Evolutionary conservation across 2,329 filamentous ascomycete genomes (phyloP).

Genomic region (Phoma sp.): DNA sequence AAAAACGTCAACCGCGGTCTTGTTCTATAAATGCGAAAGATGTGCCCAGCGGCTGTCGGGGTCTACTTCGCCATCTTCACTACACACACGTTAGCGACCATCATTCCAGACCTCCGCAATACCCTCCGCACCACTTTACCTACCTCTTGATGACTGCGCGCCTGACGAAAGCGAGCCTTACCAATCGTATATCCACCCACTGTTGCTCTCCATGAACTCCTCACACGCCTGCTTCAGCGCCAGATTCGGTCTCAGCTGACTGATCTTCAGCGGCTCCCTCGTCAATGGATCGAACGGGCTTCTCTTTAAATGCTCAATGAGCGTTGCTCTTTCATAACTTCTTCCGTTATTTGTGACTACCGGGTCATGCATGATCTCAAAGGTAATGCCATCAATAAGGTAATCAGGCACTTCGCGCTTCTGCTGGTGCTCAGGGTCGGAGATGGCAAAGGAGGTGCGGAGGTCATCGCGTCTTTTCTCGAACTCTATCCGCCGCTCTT

Average conservation of each 20-base stretch:
- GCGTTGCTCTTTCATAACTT: constrained; percentile 85
- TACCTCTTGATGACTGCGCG: constrained; percentile 16
- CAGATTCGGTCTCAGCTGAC: constrained; percentile 81
- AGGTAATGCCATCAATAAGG: constrained; percentile 77
- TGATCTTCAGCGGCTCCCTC: constrained; percentile 70
- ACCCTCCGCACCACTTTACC: constrained; percentile 14
- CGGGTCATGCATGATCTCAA: constrained; percentile 75
- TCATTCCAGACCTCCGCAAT: not conserved
- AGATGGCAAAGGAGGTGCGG: constrained; percentile 55
- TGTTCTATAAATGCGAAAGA: constrained; percentile 22
- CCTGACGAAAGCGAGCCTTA: constrained; percentile 51
- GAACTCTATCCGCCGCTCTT: constrained; percentile 51
- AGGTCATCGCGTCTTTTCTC: constrained; percentile 54
- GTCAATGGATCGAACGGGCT: constrained; percentile 82
- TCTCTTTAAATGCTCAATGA: constrained; percentile 83
- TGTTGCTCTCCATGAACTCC: constrained; percentile 81
- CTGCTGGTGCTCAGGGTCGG: constrained; percentile 53
- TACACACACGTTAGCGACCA: constrained; percentile 27
- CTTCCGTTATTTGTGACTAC: constrained; percentile 80
- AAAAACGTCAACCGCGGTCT: not conserved
- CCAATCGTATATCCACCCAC: constrained; percentile 91
- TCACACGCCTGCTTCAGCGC: constrained; percentile 81
- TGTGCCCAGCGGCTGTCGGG: constrained; percentile 38
- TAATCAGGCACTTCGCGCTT: constrained; percentile 72
- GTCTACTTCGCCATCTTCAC: constrained; percentile 38